Conservation (phyloP, 148 eudicot species). For the Vaccinium vitisidaea region DNA sequence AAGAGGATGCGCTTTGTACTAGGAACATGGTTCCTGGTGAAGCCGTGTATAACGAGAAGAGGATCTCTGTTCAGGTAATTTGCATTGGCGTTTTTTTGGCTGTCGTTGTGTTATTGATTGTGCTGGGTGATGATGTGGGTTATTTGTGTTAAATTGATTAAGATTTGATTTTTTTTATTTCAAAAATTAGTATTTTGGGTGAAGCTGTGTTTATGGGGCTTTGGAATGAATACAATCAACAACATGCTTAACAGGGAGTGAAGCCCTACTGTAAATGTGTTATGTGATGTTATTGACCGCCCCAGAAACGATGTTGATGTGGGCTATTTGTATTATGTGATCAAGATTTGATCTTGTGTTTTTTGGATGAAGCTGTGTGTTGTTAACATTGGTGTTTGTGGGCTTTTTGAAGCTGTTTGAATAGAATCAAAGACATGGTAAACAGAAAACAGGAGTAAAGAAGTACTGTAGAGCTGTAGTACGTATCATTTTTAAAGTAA, state of each 20-base stretch:
- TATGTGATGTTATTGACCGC: background rate
- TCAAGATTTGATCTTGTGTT: background rate
- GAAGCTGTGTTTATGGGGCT: background rate
- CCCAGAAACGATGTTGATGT: too few species aligned
- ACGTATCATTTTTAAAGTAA: background rate
- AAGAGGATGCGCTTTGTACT: constrained; percentile 91
- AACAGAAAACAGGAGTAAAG: background rate
- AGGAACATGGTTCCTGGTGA: constrained; percentile 96
- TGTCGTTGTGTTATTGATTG: background rate
- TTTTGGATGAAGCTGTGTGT: background rate
- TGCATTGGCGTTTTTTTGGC: background rate
- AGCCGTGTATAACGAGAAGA: constrained; percentile 89
- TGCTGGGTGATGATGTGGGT: background rate
- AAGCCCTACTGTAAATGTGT: background rate
- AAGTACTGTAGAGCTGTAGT: background rate
- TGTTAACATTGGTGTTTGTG: background rate
- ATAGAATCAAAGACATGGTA: background rate
- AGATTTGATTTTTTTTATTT: background rate
- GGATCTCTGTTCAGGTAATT: constrained; percentile 79
- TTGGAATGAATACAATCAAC: background rate
- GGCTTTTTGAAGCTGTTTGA: background rate
- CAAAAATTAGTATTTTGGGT: background rate
- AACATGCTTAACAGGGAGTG: background rate
- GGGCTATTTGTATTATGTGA: too few species aligned
- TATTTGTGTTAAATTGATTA: background rate